Base-by-base conservation (phyloP, 139 green algal genomes). In the Coccomyxa sp. region DNA sequence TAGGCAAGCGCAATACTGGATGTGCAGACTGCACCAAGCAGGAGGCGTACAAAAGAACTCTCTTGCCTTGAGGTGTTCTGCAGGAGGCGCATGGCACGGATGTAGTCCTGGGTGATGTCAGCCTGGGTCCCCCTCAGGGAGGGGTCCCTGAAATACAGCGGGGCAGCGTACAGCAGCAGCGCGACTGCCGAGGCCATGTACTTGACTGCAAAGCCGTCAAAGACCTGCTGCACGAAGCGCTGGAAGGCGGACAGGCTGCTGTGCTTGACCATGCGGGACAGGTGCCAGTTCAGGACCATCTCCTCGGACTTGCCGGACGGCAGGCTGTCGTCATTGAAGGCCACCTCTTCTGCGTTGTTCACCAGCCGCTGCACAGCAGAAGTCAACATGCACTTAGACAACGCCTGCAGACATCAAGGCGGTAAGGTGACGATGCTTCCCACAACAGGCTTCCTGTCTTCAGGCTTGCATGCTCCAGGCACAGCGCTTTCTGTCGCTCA, bases 241-340 rank as follows among this genome's bases (percentile, higher is more conserved):
- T 97, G 93, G 79, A 97, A 89, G 33, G 93, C 87, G 24, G 90
- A 94, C 29, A 98, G 87, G 36, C 87, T 81, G 27, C 84, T 87
- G 87, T 97, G 95, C 29, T 83, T 82, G 54, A 97, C 78, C 73
- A 98, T 86, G n/a, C 93, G 82, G 29, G 85, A 79, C 71, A 98
- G 89, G 87, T 98, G 93, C 86, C 95, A 86, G 87, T 98, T 97
- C 16, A 98, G 86, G 58, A 98, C 92, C 36, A 98, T 86, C 79
- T 93, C 79, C 85, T 98, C 95, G 0, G 91, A 87, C 36, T 85
- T 84, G 31, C 88, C 90, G 0, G 86, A 85, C 0, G 90, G 90
- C 0, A 95, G 95, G n/a, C n/a, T n/a, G n/a, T n/a, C n/a, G 87
- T 98, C 95, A 82, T 98, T 98, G 89, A 95, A 98, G 22, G 93